Base-by-base conservation (phyloP, 495 filamentous ascomycete species). In the Echria macrotheca region DNA sequence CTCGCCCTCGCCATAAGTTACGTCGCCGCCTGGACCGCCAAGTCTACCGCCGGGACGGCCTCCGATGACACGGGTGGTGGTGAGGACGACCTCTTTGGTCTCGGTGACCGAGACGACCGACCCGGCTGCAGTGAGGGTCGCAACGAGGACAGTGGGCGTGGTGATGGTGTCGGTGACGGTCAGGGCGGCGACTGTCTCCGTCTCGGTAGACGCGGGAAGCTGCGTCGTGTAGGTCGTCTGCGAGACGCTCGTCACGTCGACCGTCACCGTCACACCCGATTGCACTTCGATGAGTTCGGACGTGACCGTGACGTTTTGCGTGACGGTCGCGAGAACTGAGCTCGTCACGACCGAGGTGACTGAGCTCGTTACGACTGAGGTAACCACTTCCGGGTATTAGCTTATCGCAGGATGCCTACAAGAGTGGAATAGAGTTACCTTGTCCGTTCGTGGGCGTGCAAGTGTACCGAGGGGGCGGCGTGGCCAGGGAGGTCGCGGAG, bases 111-210 rank as follows among this genome's bases (percentile, higher is more conserved):
- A n/a, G n/a, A n/a, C n/a, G n/a, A 31, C 12, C 12, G 28, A 12
- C 28, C 7, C 28, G 28, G 28, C n/a, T n/a, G n/a, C n/a, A n/a
- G 28, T 31, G 28, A 31, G 7, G 12, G 28, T 31, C 28, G 6
- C 28, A 31, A 24, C 22, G 38, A 41, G 18, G 38, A 17, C 38
- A 21, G 14, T 21, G 21, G 18, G 38, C n/a, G n/a, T n/a, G 38
- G 21, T 41, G 9, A 41, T 14, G 10, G 38, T 41, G 17, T 41
- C 38, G 18, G 38, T 41, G 38, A 41, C 10, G 38, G 38, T 41
- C 18, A 12, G 17, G 0, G 22, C 17, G 0, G 22, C 17, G 6
- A 31, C 28, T 31, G 28, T 31, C 12, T 6, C 7, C 28, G 28
- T 31, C 28, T 31, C 7, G 28, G 28, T 31, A 31, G 28, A 6